Percentiles rank a stretch among this genome's conserved stretches.
phyloP scores from a whole-genome alignment of 139 green algal species.

The Coelastrella sp. region DNA sequence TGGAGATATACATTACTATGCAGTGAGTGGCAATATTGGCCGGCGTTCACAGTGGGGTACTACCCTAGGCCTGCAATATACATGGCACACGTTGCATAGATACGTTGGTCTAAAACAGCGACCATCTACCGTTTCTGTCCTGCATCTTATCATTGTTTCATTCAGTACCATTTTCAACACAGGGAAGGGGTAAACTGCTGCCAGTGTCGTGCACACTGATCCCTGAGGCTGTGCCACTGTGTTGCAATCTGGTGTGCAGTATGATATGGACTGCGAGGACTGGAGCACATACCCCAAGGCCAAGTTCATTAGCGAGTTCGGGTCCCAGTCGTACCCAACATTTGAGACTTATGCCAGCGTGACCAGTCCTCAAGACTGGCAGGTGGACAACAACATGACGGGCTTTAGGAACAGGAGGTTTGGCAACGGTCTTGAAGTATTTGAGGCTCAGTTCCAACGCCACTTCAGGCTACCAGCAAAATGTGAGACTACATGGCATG shows the following conservation, averaged over 20 bases:
- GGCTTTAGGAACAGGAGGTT: slow-evolving; percentile 41
- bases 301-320: slow-evolving; percentile 49
- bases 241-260: not conserved
- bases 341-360: slow-evolving; percentile 25
- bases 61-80: not conserved
- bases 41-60: not conserved
- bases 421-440: slow-evolving; percentile 25
- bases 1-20: slow-evolving; percentile 35
- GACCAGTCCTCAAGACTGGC: slow-evolving; percentile 17
- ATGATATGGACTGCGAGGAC: slow-evolving; percentile 41
- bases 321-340: slow-evolving; percentile 35
- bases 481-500: too few relatives aligned
- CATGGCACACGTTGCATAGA: too few relatives aligned
- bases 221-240: too few relatives aligned
- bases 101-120: too few relatives aligned
- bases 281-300: slow-evolving; percentile 41
- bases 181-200: too few relatives aligned
- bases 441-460: slow-evolving; percentile 23
- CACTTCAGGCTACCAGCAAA: slow-evolving; percentile 45
- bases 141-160: too few relatives aligned
- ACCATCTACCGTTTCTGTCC: too few relatives aligned
- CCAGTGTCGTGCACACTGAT: too few relatives aligned
- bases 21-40: not conserved
- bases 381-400: slow-evolving; percentile 26
- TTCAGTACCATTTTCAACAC: too few relatives aligned